Evolutionary conservation across 441 rosid species (phyloP).

Genomic region (Arabidopsis lyrata): DNA sequence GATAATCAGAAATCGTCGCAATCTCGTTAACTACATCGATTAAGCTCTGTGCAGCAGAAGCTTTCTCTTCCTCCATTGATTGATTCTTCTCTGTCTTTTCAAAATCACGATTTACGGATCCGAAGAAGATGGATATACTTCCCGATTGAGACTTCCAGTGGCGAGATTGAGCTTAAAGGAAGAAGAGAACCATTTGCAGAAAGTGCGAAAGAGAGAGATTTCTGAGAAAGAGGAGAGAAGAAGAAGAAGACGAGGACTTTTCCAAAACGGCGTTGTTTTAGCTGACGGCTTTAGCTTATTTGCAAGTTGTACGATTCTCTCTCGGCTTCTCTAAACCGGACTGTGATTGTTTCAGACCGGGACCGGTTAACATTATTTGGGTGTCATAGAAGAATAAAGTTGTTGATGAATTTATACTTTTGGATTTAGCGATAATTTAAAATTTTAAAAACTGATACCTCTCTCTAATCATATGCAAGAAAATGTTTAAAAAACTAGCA

Average conservation of each 20-base stretch:
- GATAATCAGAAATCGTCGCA: conserved; percentile 39
- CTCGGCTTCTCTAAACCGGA: conserved; percentile 39
- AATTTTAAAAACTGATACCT: not conserved
- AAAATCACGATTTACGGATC: conserved; percentile 24
- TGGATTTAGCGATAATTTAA: not conserved
- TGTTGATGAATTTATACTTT: not conserved
- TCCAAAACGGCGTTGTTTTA: conserved; percentile 34
- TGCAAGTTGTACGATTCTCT: conserved; percentile 23
- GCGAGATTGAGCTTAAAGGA: conserved; percentile 23
- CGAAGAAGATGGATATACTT: conserved; percentile 23
- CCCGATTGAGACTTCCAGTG: conserved; percentile 15
- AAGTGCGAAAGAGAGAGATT: conserved; percentile 51
- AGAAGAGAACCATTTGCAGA: conserved; percentile 37
- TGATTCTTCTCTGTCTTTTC: not conserved
- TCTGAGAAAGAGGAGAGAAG: conserved; percentile 49
- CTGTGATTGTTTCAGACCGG: conserved; percentile 18
- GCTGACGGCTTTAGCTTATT: conserved; percentile 30
- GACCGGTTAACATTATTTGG: not conserved
- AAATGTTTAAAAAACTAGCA: not conserved
- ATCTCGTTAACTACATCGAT: conserved; percentile 48
- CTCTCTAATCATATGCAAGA: conserved; percentile 9
- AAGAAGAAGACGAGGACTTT: conserved; percentile 47
- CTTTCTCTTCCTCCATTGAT: conserved; percentile 48
- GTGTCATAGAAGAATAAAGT: not conserved
- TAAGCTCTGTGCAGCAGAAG: conserved; percentile 37